Evolutionary conservation across 2,329 filamentous ascomycete species (phyloP).

Genomic region (Blastomyces parvus): DNA sequence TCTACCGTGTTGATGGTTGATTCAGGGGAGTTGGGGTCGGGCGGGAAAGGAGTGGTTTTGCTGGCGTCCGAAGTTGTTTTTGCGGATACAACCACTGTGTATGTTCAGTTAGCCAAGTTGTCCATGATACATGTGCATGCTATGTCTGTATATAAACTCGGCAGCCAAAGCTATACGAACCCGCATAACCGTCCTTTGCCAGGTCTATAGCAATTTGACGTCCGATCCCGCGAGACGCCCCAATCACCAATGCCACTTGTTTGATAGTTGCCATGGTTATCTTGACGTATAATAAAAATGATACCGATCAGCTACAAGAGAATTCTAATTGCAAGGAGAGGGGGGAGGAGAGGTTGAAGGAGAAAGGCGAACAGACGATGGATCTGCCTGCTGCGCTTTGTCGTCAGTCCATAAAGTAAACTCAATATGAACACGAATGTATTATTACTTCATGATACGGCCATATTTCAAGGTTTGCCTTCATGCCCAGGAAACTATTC

Average conservation of each 20-base stretch:
- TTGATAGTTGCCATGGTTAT: conserved; percentile 13
- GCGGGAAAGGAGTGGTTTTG: conserved; percentile 53
- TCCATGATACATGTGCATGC: background rate
- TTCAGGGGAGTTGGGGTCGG: conserved; percentile 61
- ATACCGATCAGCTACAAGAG: background rate
- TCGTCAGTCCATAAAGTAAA: too few relatives aligned
- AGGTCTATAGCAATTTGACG: conserved; percentile 71
- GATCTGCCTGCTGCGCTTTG: background rate
- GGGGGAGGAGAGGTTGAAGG: background rate
- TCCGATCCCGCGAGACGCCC: conserved; percentile 71
- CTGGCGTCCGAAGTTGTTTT: conserved; percentile 61
- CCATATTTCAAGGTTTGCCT: background rate
- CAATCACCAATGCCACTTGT: conserved; percentile 59
- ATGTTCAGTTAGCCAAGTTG: background rate
- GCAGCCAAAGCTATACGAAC: conserved; percentile 38
- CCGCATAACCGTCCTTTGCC: conserved; percentile 58
- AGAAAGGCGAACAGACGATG: background rate
- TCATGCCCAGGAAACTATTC: too few relatives aligned
- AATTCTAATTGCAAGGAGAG: background rate
- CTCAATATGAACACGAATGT: background rate
- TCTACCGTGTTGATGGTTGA: conserved; percentile 75
- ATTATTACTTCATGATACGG: background rate
- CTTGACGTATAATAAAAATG: background rate
- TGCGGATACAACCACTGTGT: conserved; percentile 62
- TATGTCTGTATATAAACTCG: background rate